phyloP scores from a whole-genome alignment of 2,329 filamentous ascomycete genomes.

The Fusarium napiforme region DNA sequence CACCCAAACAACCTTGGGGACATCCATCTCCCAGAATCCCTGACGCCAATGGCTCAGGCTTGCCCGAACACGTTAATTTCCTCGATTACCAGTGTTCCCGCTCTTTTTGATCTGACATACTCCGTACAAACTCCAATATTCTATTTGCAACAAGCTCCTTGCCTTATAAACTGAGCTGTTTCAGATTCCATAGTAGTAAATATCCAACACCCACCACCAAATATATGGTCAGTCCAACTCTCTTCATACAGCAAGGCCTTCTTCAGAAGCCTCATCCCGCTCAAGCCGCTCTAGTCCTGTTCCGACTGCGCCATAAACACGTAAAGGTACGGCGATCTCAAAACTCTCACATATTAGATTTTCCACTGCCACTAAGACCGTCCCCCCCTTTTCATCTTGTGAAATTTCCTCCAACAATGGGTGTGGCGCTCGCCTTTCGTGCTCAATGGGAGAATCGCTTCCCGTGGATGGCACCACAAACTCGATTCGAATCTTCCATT shows the following conservation, averaged over 20 bases:
- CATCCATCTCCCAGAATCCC: slow-evolving; percentile 15
- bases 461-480: slow-evolving; percentile 81
- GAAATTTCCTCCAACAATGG: slow-evolving; percentile 82
- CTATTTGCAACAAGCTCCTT: slow-evolving; percentile 12
- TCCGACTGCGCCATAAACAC: slow-evolving; percentile 77
- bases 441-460: slow-evolving; percentile 31
- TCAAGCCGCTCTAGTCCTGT: slow-evolving; percentile 67
- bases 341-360: slow-evolving; percentile 87
- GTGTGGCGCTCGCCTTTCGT: slow-evolving; percentile 42
- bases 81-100: slow-evolving; percentile 18
- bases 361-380: slow-evolving; percentile 81
- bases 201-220: slow-evolving; percentile 29
- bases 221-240: slow-evolving; percentile 22
- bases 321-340: slow-evolving; percentile 85
- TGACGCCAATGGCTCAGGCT: slow-evolving; percentile 13
- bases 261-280: slow-evolving; percentile 63
- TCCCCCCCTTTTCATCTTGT: slow-evolving; percentile 79
- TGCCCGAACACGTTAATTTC: slow-evolving; percentile 12
- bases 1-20: slow-evolving; percentile 10
- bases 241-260: slow-evolving; percentile 54
- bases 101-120: slow-evolving; percentile 23
- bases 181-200: slow-evolving; percentile 10
- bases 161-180: slow-evolving; percentile 16
- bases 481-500: slow-evolving; percentile 91
- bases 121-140: slow-evolving; percentile 15